Conservation (phyloP, 129 eudicot genomes). For the Chrysanthemum seticuspe region DNA sequence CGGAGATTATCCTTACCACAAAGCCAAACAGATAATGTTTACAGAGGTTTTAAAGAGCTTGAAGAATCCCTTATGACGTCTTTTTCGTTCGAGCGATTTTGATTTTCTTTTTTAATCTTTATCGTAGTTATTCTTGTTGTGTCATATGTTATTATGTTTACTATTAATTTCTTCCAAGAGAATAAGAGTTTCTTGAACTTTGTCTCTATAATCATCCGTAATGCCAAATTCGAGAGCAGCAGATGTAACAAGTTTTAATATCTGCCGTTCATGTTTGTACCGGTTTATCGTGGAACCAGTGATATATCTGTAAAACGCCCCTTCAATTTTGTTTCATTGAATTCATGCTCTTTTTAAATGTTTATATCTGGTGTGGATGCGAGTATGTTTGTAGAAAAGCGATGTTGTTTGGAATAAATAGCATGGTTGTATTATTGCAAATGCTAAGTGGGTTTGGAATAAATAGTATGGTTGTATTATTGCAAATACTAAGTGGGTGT, state of each 20-base stretch:
- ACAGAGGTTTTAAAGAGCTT: slow-evolving; percentile 79
- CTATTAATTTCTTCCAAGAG: slow-evolving; percentile 11
- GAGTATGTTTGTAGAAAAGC: too few species aligned
- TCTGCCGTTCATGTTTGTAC: neutral
- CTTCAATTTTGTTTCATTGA: neutral
- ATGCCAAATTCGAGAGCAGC: neutral
- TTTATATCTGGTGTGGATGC: too few species aligned
- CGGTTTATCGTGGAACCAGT: neutral
- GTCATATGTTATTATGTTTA: slow-evolving; percentile 5
- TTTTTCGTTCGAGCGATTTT: slow-evolving; percentile 63
- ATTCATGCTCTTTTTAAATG: neutral
- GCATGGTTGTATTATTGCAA: too few species aligned
- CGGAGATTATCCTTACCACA: slow-evolving; percentile 80
- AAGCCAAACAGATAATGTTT: slow-evolving; percentile 70
- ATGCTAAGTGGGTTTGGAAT: too few species aligned
- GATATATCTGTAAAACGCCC: neutral
- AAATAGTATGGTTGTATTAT: too few species aligned
- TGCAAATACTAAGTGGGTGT: too few species aligned
- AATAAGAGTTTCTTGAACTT: slow-evolving; percentile 15
- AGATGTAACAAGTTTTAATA: neutral
- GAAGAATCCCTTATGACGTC: slow-evolving; percentile 87
- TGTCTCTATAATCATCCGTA: neutral
- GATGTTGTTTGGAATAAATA: too few species aligned
- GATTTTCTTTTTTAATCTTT: slow-evolving; percentile 22
- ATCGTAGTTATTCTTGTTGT: slow-evolving; percentile 25